Evolutionary conservation across 345 rosid species (phyloP).

Genomic region (Psidium friedrichsthalianum): DNA sequence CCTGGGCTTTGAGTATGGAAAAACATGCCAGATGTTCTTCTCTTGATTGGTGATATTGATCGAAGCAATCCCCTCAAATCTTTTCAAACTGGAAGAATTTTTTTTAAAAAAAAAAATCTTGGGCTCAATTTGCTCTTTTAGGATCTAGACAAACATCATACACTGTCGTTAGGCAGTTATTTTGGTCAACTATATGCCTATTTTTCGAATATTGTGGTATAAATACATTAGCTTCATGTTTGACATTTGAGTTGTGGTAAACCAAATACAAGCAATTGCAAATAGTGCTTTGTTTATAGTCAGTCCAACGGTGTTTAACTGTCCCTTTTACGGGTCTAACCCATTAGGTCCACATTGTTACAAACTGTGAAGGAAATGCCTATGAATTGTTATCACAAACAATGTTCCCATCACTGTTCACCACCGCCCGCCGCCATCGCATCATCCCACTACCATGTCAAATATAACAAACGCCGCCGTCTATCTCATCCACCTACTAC

Average conservation of each 20-base stretch:
- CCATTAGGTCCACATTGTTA: neutral
- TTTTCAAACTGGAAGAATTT: conserved; percentile 5
- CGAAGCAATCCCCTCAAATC: conserved; percentile 40
- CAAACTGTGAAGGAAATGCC: neutral
- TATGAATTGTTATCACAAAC: neutral
- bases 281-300: neutral
- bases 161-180: neutral
- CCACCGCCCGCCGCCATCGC: neutral
- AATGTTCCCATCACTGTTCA: neutral
- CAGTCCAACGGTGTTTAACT: neutral
- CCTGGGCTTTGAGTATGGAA: conserved; percentile 29
- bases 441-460: neutral
- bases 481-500: neutral
- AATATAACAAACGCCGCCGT: neutral
- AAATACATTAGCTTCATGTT: neutral
- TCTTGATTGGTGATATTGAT: conserved; percentile 37
- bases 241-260: neutral
- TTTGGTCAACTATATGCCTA: neutral
- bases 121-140: neutral
- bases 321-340: neutral
- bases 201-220: neutral
- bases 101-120: too few relatives aligned
- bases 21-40: conserved; percentile 40
- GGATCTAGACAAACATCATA: neutral
- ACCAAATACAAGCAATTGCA: neutral